Conservation (phyloP, 2,329 filamentous ascomycete species). For the Pyricularia pennisetigena region DNA sequence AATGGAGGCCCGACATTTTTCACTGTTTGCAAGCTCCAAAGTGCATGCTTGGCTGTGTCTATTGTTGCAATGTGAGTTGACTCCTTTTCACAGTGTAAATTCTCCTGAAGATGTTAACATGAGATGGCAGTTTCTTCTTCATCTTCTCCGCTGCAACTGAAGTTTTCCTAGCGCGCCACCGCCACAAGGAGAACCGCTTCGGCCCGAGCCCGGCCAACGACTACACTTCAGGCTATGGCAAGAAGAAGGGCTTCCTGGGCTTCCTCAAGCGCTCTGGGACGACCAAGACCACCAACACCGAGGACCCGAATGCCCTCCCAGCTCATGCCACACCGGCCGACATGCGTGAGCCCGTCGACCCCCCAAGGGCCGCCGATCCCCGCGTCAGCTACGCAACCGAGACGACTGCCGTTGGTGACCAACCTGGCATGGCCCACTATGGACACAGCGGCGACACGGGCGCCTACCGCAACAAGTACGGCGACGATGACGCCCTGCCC, state of each 20-base stretch:
- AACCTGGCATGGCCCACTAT: constrained; percentile 15
- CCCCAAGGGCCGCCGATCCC: neutral
- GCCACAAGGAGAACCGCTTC: constrained; percentile 26
- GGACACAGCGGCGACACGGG: constrained; percentile 19
- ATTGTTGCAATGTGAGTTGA: constrained; percentile 63
- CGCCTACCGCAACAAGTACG: constrained; percentile 8
- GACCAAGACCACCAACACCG: constrained; percentile 3
- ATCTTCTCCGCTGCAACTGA: constrained; percentile 16
- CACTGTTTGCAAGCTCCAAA: constrained; percentile 63
- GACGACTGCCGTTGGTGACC: constrained; percentile 17
- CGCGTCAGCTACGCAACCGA: constrained; percentile 26
- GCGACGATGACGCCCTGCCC: constrained; percentile 4
- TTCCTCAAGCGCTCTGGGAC: constrained; percentile 16
- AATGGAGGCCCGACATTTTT: constrained; percentile 19
- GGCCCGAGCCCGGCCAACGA: constrained; percentile 29
- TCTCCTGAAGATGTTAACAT: no score
- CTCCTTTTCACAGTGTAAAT: neutral
- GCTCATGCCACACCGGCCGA: constrained; percentile 17
- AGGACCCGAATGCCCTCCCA: constrained; percentile 22
- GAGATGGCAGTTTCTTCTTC: constrained; percentile 20
- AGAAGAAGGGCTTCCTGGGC: constrained; percentile 19
- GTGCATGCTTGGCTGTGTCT: constrained; percentile 65
- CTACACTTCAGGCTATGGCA: constrained; percentile 26
- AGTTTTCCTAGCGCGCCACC: constrained; percentile 18
- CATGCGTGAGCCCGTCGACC: constrained; percentile 10